Evolutionary conservation across 805 yeast species (phyloP).

Genomic region (Candida tallmaniae): DNA sequence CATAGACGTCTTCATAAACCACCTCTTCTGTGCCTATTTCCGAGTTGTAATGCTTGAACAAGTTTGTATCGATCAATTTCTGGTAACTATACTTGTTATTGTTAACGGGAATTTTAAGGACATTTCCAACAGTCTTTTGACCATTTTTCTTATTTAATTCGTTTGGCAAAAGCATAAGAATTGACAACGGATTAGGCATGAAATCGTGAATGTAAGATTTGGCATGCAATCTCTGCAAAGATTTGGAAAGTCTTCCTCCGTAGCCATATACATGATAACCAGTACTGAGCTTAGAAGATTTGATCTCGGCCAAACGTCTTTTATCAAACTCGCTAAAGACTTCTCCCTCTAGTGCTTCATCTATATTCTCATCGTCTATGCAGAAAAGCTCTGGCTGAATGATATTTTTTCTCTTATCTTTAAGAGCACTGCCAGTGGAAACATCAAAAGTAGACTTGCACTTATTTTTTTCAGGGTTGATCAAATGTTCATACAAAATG

Average conservation of each 20-base stretch:
- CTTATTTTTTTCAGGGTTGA: slow-evolving; percentile 11
- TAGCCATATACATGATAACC: slow-evolving; percentile 38
- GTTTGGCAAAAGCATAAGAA: slow-evolving; percentile 26
- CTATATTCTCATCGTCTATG: slow-evolving; percentile 20
- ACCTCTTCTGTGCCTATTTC: slow-evolving; percentile 1
- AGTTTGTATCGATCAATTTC: slow-evolving; percentile 4
- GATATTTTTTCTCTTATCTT: slow-evolving; percentile 9
- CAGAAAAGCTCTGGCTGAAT: slow-evolving; percentile 17
- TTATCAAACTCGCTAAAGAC: background rate
- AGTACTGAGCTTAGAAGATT: slow-evolving; percentile 14
- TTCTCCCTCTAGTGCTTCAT: slow-evolving; percentile 5
- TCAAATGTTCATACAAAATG: slow-evolving; percentile 14
- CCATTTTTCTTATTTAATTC: slow-evolving; percentile 9
- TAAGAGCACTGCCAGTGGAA: slow-evolving; percentile 6
- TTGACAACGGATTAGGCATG: slow-evolving; percentile 33
- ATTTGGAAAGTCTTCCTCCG: slow-evolving; percentile 27
- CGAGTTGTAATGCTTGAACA: slow-evolving; percentile 3
- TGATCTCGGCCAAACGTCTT: slow-evolving; percentile 3
- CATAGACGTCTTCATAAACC: slow-evolving; percentile 5
- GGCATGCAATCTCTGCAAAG: slow-evolving; percentile 26
- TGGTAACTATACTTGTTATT: slow-evolving; percentile 9
- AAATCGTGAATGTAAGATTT: slow-evolving; percentile 39
- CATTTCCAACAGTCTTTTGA: slow-evolving; percentile 6
- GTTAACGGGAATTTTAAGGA: slow-evolving; percentile 14
- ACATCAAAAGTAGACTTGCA: slow-evolving; percentile 18